Evolutionary conservation across 192 early-diverging fungal genomes (phyloP).

Genomic region (Phycomyces nitens): DNA sequence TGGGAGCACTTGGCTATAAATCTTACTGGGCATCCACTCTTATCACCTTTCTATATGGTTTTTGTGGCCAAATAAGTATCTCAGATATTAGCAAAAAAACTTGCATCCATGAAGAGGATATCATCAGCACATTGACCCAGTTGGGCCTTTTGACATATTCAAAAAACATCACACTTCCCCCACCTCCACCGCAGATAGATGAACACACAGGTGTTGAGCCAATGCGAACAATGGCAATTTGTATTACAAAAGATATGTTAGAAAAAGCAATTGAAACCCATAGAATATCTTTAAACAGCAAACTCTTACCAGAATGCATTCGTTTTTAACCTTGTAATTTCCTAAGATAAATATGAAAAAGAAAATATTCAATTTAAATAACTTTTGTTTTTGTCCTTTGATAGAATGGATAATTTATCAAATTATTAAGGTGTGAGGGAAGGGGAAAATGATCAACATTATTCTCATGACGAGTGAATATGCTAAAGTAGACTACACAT

Average conservation of each 20-base stretch:
- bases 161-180: background rate
- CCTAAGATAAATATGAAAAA: no score
- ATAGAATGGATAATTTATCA: no score
- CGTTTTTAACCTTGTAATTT: background rate
- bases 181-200: background rate
- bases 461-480: no score
- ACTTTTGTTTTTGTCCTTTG: no score
- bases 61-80: slow-evolving; percentile 9
- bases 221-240: background rate
- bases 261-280: background rate
- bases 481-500: no score
- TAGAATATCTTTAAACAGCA: background rate
- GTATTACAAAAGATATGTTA: background rate
- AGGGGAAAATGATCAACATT: no score
- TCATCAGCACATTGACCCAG: slow-evolving; percentile 10
- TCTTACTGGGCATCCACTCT: slow-evolving; percentile 82
- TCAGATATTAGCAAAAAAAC: slow-evolving; percentile 16
- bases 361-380: no score
- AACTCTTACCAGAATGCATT: background rate
- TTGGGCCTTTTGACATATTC: slow-evolving; percentile 14
- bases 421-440: no score
- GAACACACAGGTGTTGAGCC: background rate
- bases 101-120: slow-evolving; percentile 27
- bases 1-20: slow-evolving; percentile 76
- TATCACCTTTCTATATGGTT: slow-evolving; percentile 43